phyloP scores from a whole-genome alignment of 805 yeast genomes.

The Candida caryicola region DNA sequence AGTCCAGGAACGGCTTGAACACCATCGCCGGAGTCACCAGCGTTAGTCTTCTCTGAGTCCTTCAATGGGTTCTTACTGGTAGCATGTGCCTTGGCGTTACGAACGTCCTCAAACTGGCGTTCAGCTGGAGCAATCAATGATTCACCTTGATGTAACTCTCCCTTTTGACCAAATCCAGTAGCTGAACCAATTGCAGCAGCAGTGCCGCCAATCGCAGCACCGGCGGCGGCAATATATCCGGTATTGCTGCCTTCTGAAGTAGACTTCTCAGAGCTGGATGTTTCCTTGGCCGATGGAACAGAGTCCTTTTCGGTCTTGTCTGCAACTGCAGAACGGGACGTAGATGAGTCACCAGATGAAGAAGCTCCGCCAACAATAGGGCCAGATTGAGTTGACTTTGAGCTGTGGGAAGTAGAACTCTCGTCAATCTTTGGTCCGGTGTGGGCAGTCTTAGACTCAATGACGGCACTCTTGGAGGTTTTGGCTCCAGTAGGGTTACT shows the following conservation, averaged over 20 bases:
- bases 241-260: too few species aligned
- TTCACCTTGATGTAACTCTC: slow-evolving; percentile 9
- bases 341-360: too few species aligned
- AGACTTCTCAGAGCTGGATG: too few species aligned
- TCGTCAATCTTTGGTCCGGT: not conserved
- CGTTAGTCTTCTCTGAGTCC: not conserved
- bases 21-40: slow-evolving; percentile 5
- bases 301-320: too few species aligned
- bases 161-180: not conserved
- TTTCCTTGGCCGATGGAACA: too few species aligned
- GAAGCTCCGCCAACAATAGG: too few species aligned
- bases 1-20: slow-evolving; percentile 21
- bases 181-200: slow-evolving; percentile 16
- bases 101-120: slow-evolving; percentile 14
- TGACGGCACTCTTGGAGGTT: too few species aligned
- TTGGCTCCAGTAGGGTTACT: too few species aligned
- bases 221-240: slow-evolving; percentile 11
- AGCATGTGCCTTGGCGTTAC: slow-evolving; percentile 11
- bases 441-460: not conserved
- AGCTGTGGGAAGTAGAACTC: not conserved
- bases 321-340: too few species aligned
- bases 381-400: not conserved
- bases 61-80: slow-evolving; percentile 2
- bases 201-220: slow-evolving; percentile 19
- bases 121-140: slow-evolving; percentile 22